These are phyloP conservation scores for Kwoniella sp. DNA, from an alignment of 768 basidiomycete species.

Conservation along the genomic window DNA sequence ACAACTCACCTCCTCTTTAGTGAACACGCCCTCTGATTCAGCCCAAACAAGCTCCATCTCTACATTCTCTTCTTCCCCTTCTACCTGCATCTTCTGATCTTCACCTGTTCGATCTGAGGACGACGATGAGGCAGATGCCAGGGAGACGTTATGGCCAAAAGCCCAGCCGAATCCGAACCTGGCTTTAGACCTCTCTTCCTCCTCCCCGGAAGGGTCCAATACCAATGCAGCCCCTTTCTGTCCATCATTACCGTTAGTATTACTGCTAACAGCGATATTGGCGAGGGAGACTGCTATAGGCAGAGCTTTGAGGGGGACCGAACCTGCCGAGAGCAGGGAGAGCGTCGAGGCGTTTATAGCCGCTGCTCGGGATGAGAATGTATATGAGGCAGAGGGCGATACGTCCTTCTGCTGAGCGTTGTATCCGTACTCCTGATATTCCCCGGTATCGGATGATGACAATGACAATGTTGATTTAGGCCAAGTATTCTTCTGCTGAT, in stretches of 20 bases:
- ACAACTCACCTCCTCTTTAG: constrained; percentile 30
- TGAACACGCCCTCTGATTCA: constrained; percentile 51
- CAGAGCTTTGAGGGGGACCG: constrained; percentile 48
- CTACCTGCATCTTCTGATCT: constrained; percentile 27
- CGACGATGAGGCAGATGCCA: too few species aligned
- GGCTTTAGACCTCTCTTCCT: constrained; percentile 45
- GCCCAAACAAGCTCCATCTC: constrained; percentile 44
- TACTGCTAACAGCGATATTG: constrained; percentile 9
- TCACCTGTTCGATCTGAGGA: constrained; percentile 6
- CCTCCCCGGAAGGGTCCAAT: constrained; percentile 53
- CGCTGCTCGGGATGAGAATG: constrained; percentile 46
- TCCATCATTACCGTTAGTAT: constrained; percentile 6
- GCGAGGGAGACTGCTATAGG: constrained; percentile 48
- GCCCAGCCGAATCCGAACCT: constrained; percentile 51
- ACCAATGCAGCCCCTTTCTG: constrained; percentile 39
- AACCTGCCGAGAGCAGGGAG: constrained; percentile 53
- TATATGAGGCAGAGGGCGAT: constrained; percentile 17
- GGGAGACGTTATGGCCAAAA: constrained; percentile 41
- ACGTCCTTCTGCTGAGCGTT: constrained; percentile 17
- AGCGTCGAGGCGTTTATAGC: constrained; percentile 56
- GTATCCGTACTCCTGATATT: constrained; percentile 14
- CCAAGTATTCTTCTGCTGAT: constrained; percentile 25
- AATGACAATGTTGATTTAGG: constrained; percentile 5
- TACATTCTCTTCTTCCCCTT: constrained; percentile 6
- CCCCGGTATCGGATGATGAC: not conserved